phyloP scores from a whole-genome alignment of 2,329 filamentous ascomycete species.

The Beauveria asiatica region DNA sequence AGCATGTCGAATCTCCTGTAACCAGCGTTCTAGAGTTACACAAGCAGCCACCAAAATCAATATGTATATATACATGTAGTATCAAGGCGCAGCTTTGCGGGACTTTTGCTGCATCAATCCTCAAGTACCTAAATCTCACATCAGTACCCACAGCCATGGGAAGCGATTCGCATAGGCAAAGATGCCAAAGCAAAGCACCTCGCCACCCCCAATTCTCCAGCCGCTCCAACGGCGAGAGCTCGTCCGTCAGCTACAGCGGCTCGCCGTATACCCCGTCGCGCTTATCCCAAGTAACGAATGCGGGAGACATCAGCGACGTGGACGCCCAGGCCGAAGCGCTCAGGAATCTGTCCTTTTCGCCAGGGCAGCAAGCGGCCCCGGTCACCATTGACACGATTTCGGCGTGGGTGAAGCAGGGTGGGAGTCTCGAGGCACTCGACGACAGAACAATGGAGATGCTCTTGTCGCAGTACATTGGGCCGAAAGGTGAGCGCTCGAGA shows the following conservation, averaged over 20 bases:
- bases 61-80: background rate
- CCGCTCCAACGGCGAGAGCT: background rate
- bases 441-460: background rate
- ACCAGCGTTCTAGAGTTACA: conserved; percentile 2
- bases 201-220: background rate
- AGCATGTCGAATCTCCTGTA: background rate
- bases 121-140: background rate
- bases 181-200: background rate
- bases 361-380: background rate
- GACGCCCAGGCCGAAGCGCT: background rate
- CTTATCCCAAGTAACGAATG: conserved; percentile 4
- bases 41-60: background rate
- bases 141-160: background rate
- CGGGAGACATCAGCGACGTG: background rate
- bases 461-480: background rate
- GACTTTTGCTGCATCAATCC: background rate
- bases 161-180: background rate
- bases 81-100: background rate
- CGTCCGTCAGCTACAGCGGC: background rate
- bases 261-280: background rate
- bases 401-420: background rate
- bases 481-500: background rate
- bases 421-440: background rate
- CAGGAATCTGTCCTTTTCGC: background rate
- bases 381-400: background rate